Conservation (phyloP, 345 rosid genomes). For the Eucalyptus shirleyi region DNA sequence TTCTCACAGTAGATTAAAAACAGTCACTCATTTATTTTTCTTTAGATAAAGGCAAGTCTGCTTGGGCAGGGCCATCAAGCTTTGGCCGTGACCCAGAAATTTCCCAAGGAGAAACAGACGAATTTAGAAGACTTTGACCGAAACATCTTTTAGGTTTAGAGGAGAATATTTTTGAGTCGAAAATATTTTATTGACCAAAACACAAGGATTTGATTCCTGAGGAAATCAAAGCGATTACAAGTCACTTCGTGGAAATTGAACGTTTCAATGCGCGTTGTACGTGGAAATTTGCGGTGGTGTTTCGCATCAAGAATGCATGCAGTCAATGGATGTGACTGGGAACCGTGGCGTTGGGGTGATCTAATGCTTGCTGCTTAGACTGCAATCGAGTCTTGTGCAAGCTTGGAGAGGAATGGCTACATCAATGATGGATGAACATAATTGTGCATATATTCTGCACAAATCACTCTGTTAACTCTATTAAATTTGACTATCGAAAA, state of each 20-base stretch:
- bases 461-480: background rate
- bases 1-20: fast-evolving
- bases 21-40: no score
- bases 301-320: background rate
- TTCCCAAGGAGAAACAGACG: background rate
- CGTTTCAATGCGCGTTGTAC: no score
- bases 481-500: no score
- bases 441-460: background rate
- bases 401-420: background rate
- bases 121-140: background rate
- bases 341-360: background rate
- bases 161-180: fast-evolving
- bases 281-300: background rate
- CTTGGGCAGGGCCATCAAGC: no score
- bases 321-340: background rate
- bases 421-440: background rate
- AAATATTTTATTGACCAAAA: no score
- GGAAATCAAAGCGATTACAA: background rate
- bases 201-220: no score
- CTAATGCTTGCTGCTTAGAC: no score
- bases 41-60: background rate
- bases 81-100: background rate
- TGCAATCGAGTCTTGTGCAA: background rate
- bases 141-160: background rate
- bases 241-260: no score